phyloP scores from a whole-genome alignment of 257 asterid species.

The Solanum tarijense region DNA sequence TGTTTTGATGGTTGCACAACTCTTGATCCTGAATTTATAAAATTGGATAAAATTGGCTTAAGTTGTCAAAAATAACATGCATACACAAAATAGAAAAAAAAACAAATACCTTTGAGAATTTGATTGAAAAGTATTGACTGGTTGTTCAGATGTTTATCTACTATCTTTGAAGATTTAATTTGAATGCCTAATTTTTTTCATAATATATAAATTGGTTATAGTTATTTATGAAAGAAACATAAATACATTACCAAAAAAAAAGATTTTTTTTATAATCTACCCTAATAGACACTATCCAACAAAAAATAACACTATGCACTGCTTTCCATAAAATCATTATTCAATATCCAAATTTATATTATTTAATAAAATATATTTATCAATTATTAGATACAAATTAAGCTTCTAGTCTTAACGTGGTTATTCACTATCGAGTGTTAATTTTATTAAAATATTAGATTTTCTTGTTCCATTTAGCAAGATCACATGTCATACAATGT shows the following conservation, averaged over 20 bases:
- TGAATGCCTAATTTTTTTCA: background rate
- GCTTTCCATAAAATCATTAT: no score
- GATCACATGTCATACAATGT: background rate
- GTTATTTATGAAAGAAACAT: background rate
- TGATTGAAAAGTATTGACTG: background rate
- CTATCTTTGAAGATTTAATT: background rate
- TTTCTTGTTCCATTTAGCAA: no score
- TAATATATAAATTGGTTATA: background rate
- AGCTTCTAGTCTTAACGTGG: background rate
- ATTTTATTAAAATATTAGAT: no score
- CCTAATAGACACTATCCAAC: background rate
- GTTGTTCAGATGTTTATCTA: background rate
- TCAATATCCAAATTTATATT: no score
- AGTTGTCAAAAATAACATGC: background rate
- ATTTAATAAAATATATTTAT: no score
- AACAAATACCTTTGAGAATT: no score
- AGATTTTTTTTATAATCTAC: background rate
- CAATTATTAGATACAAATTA: background rate
- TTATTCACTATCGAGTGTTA: background rate
- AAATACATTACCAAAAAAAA: background rate
- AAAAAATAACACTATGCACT: background rate
- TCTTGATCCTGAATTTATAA: background rate
- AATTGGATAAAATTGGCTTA: background rate
- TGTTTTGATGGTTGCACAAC: background rate
- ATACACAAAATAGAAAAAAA: background rate